Percentiles rank a stretch among this genome's conserved stretches.
These are phyloP conservation scores for Strigomonas culicis DNA, from an alignment of 208 protist species.

Conservation along the genomic window DNA sequence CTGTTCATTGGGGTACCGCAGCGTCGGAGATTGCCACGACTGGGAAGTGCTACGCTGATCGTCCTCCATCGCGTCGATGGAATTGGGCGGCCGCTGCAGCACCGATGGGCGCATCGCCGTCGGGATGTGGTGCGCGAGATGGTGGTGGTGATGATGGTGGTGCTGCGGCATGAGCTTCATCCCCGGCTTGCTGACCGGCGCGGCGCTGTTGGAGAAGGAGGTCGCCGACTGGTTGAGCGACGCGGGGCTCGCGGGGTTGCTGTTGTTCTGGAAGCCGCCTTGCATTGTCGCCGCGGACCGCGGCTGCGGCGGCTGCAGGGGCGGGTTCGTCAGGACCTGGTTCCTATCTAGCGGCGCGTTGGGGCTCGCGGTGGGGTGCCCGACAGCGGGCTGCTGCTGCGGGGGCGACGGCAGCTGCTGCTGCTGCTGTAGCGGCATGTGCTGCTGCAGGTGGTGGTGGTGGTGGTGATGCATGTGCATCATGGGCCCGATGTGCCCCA, in stretches of 20 bases:
- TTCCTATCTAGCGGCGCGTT: no score
- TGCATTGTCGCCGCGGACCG: no score
- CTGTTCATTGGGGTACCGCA: slow-evolving; percentile 22
- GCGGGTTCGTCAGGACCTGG: not conserved
- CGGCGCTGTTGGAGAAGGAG: slow-evolving; percentile 16
- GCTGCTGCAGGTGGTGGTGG: slow-evolving; percentile 22
- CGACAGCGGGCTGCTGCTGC: no score
- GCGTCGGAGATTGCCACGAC: no score
- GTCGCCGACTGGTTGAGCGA: slow-evolving; percentile 11
- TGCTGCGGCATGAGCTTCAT: slow-evolving; percentile 17
- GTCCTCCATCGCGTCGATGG: not conserved
- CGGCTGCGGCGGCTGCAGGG: not conserved
- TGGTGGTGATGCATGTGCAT: slow-evolving; percentile 31
- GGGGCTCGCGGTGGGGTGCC: no score
- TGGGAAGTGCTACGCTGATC: no score
- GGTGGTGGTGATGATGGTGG: slow-evolving; percentile 26
- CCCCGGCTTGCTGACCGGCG: slow-evolving; percentile 12
- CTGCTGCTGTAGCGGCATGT: slow-evolving; percentile 24
- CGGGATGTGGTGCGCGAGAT: slow-evolving; percentile 2
- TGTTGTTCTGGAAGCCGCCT: no score
- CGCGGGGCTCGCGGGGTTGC: not conserved
- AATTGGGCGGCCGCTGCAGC: not conserved
- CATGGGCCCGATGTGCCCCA: slow-evolving; percentile 4
- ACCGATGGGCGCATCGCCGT: not conserved
- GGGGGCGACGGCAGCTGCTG: slow-evolving; percentile 33